A percentile compares a stretch with the other conserved stretches of the same genome.
These are phyloP conservation scores for Larix kaempferi DNA, from an alignment of 75 land plant genomes.

Conservation along the genomic window DNA sequence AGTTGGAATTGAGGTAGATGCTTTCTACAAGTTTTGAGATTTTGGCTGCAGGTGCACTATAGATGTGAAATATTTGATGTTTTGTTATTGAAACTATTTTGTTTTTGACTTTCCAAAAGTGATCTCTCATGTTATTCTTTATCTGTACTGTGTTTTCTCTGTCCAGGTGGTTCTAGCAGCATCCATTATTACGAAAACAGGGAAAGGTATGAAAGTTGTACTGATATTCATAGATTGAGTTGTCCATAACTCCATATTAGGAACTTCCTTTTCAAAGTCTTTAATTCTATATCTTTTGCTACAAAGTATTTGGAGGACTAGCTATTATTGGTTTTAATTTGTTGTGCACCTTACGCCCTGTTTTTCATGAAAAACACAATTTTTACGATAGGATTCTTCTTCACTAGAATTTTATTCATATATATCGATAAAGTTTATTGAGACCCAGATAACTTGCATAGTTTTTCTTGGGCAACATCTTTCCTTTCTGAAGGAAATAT, in stretches of 20 bases:
- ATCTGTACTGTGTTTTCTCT: background rate
- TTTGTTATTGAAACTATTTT: background rate
- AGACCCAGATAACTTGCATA: background rate
- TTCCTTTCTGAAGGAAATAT: background rate
- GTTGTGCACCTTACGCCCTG: no score
- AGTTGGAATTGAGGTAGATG: no score
- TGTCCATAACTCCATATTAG: no score
- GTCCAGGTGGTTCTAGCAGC: slow-evolving; percentile 75
- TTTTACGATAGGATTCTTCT: background rate
- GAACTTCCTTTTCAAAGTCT: no score
- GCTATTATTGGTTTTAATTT: no score
- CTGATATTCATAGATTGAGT: background rate
- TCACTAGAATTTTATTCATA: slow-evolving; percentile 1
- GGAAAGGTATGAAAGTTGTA: slow-evolving; percentile 46
- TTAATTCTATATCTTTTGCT: no score
- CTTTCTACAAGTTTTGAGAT: no score
- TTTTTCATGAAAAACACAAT: no score
- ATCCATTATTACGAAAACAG: slow-evolving; percentile 64
- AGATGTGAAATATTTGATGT: background rate
- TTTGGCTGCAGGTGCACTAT: no score
- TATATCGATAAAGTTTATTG: background rate
- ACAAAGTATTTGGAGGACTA: no score
- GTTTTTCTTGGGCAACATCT: slow-evolving; percentile 5
- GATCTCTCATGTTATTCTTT: background rate
- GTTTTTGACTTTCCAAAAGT: background rate